These are phyloP conservation scores for Pythium insidiosum DNA, from an alignment of 352 stramenopile species.

Conservation along the genomic window DNA sequence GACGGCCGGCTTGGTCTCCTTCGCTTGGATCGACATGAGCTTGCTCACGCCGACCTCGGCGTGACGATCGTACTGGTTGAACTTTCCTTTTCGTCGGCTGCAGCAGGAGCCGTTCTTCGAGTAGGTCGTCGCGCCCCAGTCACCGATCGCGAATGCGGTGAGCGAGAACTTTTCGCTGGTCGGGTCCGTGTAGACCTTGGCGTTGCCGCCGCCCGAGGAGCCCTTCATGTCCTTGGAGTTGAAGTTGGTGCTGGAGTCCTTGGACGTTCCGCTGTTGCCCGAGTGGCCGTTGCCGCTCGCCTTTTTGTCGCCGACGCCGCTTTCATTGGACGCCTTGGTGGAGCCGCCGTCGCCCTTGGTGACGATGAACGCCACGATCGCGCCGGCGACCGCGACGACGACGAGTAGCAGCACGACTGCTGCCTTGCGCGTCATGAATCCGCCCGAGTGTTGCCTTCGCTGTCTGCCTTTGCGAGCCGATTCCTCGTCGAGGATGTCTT, in stretches of 20 bases:
- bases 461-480: slow-evolving; percentile 7
- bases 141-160: slow-evolving; percentile 18
- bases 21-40: slow-evolving; percentile 26
- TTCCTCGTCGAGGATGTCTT: slow-evolving; percentile 19
- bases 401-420: slow-evolving; percentile 6
- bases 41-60: slow-evolving; percentile 19
- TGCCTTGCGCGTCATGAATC: slow-evolving; percentile 13
- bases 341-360: slow-evolving; percentile 10
- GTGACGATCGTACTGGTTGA: slow-evolving; percentile 23
- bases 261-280: slow-evolving; percentile 4
- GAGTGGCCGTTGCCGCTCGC: slow-evolving; percentile 1
- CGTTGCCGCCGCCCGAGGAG: slow-evolving; percentile 5
- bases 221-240: background rate
- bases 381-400: slow-evolving; percentile 8
- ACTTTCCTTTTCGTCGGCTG: slow-evolving; percentile 16
- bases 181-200: slow-evolving; percentile 14
- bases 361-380: slow-evolving; percentile 10
- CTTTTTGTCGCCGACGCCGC: too few species aligned
- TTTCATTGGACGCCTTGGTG: slow-evolving; percentile 8
- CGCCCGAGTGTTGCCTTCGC: background rate
- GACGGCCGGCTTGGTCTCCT: slow-evolving; percentile 19
- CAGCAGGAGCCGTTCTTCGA: slow-evolving; percentile 19
- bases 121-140: slow-evolving; percentile 18
- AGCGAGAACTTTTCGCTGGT: slow-evolving; percentile 8
- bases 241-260: slow-evolving; percentile 1